Percentiles rank a stretch among this genome's conserved stretches.
Conservation (phyloP, 1,139 yeast species). For the Candida sp. region DNA sequence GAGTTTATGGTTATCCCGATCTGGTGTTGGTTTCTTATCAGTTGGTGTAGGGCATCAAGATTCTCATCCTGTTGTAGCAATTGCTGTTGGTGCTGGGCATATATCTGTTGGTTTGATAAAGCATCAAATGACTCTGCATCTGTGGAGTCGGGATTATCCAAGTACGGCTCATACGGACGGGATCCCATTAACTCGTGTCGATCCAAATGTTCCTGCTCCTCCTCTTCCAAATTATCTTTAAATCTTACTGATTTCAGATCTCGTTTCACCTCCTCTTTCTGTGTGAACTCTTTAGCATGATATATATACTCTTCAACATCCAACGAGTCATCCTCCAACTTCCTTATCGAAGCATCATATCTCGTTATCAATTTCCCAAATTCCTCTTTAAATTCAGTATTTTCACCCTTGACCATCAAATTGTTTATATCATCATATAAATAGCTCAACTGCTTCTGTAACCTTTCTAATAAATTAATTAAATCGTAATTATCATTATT, state of each 20-base stretch:
- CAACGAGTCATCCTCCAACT: conserved; percentile 25
- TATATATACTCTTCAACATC: conserved; percentile 37
- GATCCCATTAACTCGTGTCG: conserved; percentile 17
- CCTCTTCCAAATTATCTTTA: conserved; percentile 35
- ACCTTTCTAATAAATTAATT: conserved; percentile 35
- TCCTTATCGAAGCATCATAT: conserved; percentile 19
- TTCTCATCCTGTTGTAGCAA: conserved; percentile 61
- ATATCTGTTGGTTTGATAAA: conserved; percentile 48
- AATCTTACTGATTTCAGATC: conserved; percentile 50
- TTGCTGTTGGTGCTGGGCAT: conserved; percentile 68
- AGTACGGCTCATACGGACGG: conserved; percentile 36
- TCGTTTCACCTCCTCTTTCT: conserved; percentile 4
- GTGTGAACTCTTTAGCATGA: conserved; percentile 6
- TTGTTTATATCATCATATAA: conserved; percentile 31
- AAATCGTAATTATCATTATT: conserved; percentile 54
- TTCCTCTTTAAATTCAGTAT: conserved; percentile 9
- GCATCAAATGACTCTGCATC: conserved; percentile 15
- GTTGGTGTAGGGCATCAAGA: conserved; percentile 53
- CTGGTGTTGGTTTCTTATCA: conserved; percentile 62
- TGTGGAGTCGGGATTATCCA: conserved; percentile 29
- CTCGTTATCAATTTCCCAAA: conserved; percentile 13
- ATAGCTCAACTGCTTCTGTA: conserved; percentile 24
- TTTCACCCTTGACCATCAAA: conserved; percentile 4
- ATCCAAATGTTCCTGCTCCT: conserved; percentile 16
- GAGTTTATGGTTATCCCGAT: conserved; percentile 63